phyloP scores from a whole-genome alignment of 495 filamentous ascomycete genomes.

The Trichoderma asperelloides region DNA sequence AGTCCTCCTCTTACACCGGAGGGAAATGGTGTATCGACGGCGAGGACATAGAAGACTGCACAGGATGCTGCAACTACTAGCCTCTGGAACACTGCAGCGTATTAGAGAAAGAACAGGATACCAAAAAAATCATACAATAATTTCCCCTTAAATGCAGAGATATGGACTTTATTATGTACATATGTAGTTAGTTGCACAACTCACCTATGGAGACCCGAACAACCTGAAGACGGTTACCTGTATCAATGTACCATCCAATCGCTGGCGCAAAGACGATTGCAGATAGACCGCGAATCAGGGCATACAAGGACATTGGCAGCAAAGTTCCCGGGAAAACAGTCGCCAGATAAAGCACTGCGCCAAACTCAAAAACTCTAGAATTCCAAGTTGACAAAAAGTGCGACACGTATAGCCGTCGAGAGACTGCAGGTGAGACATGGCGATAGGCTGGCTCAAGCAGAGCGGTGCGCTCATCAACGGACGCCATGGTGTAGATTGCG shows the following conservation, averaged over 20 bases:
- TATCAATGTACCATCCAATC: conserved; percentile 22
- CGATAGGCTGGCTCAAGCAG: background rate
- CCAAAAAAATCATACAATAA: too few relatives aligned
- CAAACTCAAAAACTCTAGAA: conserved; percentile 59
- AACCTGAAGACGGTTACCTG: conserved; percentile 19
- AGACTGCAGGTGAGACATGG: conserved; percentile 2
- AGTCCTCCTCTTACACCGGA: conserved; percentile 17
- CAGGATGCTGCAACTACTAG: conserved; percentile 20
- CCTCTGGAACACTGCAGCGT: conserved; percentile 15
- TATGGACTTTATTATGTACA: background rate
- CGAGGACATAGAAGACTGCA: conserved; percentile 16
- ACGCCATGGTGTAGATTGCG: background rate
- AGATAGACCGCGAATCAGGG: conserved; percentile 18
- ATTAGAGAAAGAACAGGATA: background rate
- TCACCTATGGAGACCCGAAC: conserved; percentile 24
- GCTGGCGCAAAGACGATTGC: conserved; percentile 22
- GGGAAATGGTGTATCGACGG: background rate
- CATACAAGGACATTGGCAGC: conserved; percentile 33
- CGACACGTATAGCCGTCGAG: conserved; percentile 28
- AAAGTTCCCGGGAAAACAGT: conserved; percentile 47
- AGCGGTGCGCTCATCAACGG: background rate
- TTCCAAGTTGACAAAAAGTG: conserved; percentile 67
- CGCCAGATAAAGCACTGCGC: conserved; percentile 52
- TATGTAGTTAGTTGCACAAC: too few relatives aligned
- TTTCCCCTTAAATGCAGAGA: too few relatives aligned